Percentiles rank a stretch among this genome's conserved stretches.
These are phyloP conservation scores for Salix purpurea DNA, from an alignment of 345 rosid genomes.

Conservation along the genomic window DNA sequence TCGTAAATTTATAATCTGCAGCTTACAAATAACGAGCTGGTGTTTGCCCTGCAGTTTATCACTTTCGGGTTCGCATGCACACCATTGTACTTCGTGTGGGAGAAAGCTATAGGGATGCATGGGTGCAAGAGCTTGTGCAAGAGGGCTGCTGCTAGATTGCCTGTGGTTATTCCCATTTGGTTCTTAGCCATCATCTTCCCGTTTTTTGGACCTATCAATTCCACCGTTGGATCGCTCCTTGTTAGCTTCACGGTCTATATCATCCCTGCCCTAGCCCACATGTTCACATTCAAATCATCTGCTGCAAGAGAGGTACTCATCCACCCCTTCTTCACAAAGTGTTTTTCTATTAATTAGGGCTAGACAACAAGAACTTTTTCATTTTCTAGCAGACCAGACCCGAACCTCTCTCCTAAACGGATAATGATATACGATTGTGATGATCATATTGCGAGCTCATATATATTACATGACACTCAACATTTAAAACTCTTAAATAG, in stretches of 20 bases:
- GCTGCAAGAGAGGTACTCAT: constrained; percentile 72
- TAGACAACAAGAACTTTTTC: constrained; percentile 14
- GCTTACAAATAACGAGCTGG: not conserved
- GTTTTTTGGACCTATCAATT: constrained; percentile 94
- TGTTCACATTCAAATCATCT: constrained; percentile 81
- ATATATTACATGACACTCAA: not conserved
- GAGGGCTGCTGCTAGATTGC: constrained; percentile 89
- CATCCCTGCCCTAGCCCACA: constrained; percentile 90
- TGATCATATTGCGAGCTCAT: not conserved
- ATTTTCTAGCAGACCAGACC: constrained; percentile 34
- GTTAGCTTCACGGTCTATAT: constrained; percentile 99
- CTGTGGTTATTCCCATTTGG: constrained; percentile 95
- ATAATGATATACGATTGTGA: not conserved
- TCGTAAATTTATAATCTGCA: not conserved
- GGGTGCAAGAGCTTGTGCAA: constrained; percentile 92
- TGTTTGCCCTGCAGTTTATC: constrained; percentile 52
- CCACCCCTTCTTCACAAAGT: not conserved
- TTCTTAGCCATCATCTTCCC: constrained; percentile 92
- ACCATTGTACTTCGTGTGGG: constrained; percentile 96
- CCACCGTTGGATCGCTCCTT: constrained; percentile 92
- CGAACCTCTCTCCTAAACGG: constrained; percentile 24
- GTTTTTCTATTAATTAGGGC: not conserved
- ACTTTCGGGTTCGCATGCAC: constrained; percentile 98
- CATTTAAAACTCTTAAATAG: not conserved
- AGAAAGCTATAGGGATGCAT: constrained; percentile 95